phyloP scores from a whole-genome alignment of 441 rosid species.

The Brassica balearica region DNA sequence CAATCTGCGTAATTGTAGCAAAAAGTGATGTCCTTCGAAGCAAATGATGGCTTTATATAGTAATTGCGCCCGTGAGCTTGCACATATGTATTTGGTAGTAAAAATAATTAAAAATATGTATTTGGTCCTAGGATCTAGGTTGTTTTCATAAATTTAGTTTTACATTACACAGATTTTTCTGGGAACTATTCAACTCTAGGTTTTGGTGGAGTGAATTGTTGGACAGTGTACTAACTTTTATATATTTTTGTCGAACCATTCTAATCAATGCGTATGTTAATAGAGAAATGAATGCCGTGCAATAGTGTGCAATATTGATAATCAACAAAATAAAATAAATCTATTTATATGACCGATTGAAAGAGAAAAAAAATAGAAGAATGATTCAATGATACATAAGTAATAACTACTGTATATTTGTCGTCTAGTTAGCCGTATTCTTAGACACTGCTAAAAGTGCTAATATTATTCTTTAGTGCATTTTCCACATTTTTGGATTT shows the following conservation, averaged over 20 bases:
- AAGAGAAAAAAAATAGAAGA: neutral
- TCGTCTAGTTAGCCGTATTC: neutral
- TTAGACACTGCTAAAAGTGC: neutral
- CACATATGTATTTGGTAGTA: too few species aligned
- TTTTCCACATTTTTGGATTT: constrained; percentile 14
- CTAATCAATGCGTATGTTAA: neutral
- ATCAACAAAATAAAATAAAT: neutral
- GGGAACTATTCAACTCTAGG: neutral
- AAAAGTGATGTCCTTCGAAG: constrained; percentile 6
- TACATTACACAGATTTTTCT: neutral
- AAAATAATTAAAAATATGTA: neutral
- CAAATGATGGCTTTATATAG: constrained; percentile 14
- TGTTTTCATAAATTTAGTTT: neutral
- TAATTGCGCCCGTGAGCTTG: too few species aligned
- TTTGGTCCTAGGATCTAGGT: neutral
- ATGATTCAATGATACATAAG: neutral
- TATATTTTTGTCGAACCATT: too few species aligned
- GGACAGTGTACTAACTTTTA: neutral
- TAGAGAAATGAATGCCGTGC: neutral
- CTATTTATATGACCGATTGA: neutral
- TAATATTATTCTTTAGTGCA: neutral
- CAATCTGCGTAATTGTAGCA: neutral
- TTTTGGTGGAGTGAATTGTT: neutral
- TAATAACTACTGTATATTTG: neutral
- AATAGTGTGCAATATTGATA: neutral